A percentile compares a stretch with the other conserved stretches of the same genome.
These are phyloP conservation scores for Fusarium dimerum DNA, from an alignment of 2,329 filamentous ascomycete species.

Conservation along the genomic window DNA sequence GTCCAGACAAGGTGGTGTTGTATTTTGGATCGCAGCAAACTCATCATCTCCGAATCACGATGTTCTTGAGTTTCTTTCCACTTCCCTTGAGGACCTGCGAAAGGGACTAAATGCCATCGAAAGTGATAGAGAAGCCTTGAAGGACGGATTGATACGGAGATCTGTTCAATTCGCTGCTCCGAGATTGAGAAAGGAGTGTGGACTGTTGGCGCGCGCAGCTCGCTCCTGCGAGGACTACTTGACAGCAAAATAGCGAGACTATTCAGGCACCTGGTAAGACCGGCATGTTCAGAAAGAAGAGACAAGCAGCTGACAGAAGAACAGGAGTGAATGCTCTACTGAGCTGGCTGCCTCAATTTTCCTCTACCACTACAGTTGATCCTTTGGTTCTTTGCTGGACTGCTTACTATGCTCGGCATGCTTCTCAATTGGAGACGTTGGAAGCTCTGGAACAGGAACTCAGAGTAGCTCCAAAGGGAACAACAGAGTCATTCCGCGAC, in stretches of 20 bases:
- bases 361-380: not conserved
- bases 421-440: slow-evolving; percentile 18
- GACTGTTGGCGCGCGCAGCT: slow-evolving; percentile 12
- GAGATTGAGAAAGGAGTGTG: slow-evolving; percentile 26
- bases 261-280: slow-evolving; percentile 7
- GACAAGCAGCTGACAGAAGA: not conserved
- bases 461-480: not conserved
- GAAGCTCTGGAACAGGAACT: slow-evolving; percentile 10
- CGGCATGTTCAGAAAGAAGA: not conserved
- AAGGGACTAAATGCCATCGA: not conserved
- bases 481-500: slow-evolving; percentile 23
- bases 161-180: slow-evolving; percentile 18
- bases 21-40: slow-evolving; percentile 49
- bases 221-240: slow-evolving; percentile 15
- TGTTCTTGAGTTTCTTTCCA: slow-evolving; percentile 33
- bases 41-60: slow-evolving; percentile 11
- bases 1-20: slow-evolving; percentile 28
- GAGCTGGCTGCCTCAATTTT: slow-evolving; percentile 16
- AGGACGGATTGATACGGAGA: not conserved
- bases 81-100: slow-evolving; percentile 22
- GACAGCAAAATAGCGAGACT: not conserved
- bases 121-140: not conserved
- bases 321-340: slow-evolving; percentile 3
- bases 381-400: slow-evolving; percentile 5
- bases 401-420: slow-evolving; percentile 17